A percentile compares a stretch with the other conserved stretches of the same genome.
Conservation (phyloP, 768 basidiomycete genomes). For the Boletellus sp. region DNA sequence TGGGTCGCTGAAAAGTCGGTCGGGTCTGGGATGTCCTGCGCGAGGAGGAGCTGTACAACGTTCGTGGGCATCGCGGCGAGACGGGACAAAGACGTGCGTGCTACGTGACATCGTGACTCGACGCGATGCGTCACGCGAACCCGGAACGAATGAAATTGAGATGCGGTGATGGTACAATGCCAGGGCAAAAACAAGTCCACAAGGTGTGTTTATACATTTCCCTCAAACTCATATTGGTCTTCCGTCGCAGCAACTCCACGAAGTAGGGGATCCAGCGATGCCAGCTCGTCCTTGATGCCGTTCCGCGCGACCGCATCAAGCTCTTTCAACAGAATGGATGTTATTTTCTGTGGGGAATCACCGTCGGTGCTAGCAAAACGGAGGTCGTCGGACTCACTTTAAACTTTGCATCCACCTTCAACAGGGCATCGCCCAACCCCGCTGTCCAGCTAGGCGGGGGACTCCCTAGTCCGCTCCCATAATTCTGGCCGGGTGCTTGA, state of each 20-base stretch:
- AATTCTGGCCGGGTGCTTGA: slow-evolving; percentile 27
- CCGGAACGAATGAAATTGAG: slow-evolving; percentile 3
- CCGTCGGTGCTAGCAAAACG: not conserved
- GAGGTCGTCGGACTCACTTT: slow-evolving; percentile 50
- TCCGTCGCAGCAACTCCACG: slow-evolving; percentile 48
- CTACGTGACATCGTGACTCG: slow-evolving; percentile 21
- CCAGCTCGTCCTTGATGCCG: slow-evolving; percentile 78
- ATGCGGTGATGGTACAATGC: slow-evolving; percentile 25
- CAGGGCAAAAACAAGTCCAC: slow-evolving; percentile 5
- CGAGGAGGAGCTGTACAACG: slow-evolving; percentile 29
- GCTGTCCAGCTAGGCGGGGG: slow-evolving; percentile 63
- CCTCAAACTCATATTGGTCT: slow-evolving; percentile 43
- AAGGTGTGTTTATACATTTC: slow-evolving; percentile 29
- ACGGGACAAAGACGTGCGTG: slow-evolving; percentile 12
- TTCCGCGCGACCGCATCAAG: slow-evolving; percentile 79
- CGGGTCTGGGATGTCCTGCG: slow-evolving; percentile 51
- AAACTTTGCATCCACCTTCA: slow-evolving; percentile 80
- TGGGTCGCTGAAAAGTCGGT: slow-evolving; percentile 65
- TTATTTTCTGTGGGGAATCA: slow-evolving; percentile 67
- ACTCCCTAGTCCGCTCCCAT: slow-evolving; percentile 37
- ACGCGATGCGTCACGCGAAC: slow-evolving; percentile 21
- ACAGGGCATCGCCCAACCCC: slow-evolving; percentile 63
- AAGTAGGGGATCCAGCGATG: slow-evolving; percentile 75
- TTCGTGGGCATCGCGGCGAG: slow-evolving; percentile 28
- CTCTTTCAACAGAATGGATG: slow-evolving; percentile 73